These are phyloP conservation scores for Cutaneotrichosporon sp. DNA, from an alignment of 1,284 basidiomycete species.

Conservation along the genomic window DNA sequence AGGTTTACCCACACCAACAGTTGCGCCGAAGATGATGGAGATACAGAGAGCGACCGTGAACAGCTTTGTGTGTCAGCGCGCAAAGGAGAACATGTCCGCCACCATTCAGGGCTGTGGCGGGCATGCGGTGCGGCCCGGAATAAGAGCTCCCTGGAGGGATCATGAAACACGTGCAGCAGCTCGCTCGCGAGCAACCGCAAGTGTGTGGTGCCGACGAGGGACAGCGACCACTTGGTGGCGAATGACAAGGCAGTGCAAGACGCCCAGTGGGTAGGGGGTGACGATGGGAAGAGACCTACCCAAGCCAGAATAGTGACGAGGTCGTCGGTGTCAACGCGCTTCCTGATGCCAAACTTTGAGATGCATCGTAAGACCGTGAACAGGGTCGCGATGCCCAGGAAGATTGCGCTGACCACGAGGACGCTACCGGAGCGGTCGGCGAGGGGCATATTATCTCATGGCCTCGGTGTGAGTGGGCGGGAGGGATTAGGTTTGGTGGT, in stretches of 20 bases:
- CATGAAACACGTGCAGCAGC: constrained; percentile 4
- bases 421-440: constrained; percentile 35
- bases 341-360: constrained; percentile 49
- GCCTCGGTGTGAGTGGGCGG: background rate
- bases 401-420: constrained; percentile 41
- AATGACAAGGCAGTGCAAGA: background rate
- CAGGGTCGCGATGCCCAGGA: constrained; percentile 41
- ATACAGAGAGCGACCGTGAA: constrained; percentile 38
- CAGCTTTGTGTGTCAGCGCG: constrained; percentile 26
- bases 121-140: background rate
- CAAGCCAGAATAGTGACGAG: constrained; percentile 45
- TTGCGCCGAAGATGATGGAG: constrained; percentile 42
- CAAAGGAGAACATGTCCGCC: background rate
- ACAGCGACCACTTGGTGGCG: background rate
- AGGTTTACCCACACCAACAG: constrained; percentile 41
- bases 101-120: background rate
- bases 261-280: background rate
- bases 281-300: constrained; percentile 32
- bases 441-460: constrained; percentile 12
- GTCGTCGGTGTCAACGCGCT: constrained; percentile 43
- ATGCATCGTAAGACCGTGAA: constrained; percentile 42
- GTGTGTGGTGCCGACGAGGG: background rate
- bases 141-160: background rate
- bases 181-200: background rate
- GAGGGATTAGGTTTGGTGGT: background rate